Evolutionary conservation across 441 rosid genomes (phyloP).

Genomic region (Dalechampia spathulata): DNA sequence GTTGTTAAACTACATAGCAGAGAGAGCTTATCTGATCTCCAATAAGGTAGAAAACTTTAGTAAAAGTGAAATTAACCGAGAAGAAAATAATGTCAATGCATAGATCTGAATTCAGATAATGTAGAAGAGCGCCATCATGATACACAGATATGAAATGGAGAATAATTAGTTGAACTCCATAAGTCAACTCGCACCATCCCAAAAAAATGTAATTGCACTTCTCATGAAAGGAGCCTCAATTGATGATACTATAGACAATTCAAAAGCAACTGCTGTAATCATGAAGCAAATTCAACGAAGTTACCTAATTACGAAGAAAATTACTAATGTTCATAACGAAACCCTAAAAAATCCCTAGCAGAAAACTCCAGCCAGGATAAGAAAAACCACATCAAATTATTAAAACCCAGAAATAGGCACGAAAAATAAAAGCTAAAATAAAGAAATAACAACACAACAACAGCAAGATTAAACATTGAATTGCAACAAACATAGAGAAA

Average conservation of each 20-base stretch:
- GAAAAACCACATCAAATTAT: neutral
- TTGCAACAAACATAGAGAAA: too few species aligned
- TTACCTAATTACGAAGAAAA: neutral
- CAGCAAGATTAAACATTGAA: neutral
- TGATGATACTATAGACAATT: neutral
- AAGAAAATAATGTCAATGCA: neutral
- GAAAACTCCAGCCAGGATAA: neutral
- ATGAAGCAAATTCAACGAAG: neutral
- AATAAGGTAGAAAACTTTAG: too few species aligned
- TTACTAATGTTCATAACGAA: neutral
- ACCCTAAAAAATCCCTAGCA: neutral
- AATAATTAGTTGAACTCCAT: too few species aligned
- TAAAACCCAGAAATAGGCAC: slow-evolving; percentile 1
- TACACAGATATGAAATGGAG: too few species aligned
- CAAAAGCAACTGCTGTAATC: neutral
- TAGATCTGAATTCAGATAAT: neutral
- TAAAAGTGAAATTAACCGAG: too few species aligned
- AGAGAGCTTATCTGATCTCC: too few species aligned
- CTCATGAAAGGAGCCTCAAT: too few species aligned
- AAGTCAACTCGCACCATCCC: neutral
- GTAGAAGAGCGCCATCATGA: neutral
- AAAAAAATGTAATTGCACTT: neutral
- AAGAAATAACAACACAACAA: neutral
- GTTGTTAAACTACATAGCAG: too few species aligned
- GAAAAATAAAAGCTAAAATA: neutral